Base-by-base conservation (phyloP, 2,329 filamentous ascomycete species). In the Colletotrichum sp. region DNA sequence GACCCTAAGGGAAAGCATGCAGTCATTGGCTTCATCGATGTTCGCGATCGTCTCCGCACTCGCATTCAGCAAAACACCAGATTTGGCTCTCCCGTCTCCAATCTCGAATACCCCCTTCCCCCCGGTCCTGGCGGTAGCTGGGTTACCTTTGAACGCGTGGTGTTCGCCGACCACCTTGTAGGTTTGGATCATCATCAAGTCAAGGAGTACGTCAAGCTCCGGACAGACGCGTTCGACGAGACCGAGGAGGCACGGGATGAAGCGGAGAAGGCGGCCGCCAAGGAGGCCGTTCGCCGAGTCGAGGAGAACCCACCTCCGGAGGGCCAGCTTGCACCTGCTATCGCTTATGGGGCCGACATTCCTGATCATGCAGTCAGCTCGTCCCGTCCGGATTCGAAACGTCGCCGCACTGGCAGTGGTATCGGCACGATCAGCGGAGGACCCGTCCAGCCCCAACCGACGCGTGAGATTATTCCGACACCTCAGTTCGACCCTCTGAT, bases 11-110 rank as follows among this genome's bases (percentile, higher is more conserved):
- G 87, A 16, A 92, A 91, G 79, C 91, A 93, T 80, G 87, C 87
- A 1, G 90, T 93, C 1, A 88, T 91, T 65, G 91, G 91, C 7
- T 93, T 93, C 75, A 92, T 93, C 65, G 91, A 93, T 76, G 85
- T 90, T 13, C 85, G 90, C 22, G 91, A 93, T 70, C 87, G 91
- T 2, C 86, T 93, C 3, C 90, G 91, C 30, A 93, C 91, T 3
- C 87, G 91, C 8, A 89, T 92, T 48, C 89, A 91, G 78, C 84
- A 85, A 1, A 83, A 85, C 65, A 90, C 88, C 60, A 86, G 88
- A 27, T 80, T 83, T 4, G 90, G 90, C 15, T 86, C 89, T 13
- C 79, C 84, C 4, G 84, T 92, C 32, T 76, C 74, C 4, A 75
- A 60, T n/a, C 34, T 68, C 13, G 75, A 78, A 15, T 87, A 87